Base-by-base conservation (phyloP, 1,284 basidiomycete species). In the Heimioporus retisporus region DNA sequence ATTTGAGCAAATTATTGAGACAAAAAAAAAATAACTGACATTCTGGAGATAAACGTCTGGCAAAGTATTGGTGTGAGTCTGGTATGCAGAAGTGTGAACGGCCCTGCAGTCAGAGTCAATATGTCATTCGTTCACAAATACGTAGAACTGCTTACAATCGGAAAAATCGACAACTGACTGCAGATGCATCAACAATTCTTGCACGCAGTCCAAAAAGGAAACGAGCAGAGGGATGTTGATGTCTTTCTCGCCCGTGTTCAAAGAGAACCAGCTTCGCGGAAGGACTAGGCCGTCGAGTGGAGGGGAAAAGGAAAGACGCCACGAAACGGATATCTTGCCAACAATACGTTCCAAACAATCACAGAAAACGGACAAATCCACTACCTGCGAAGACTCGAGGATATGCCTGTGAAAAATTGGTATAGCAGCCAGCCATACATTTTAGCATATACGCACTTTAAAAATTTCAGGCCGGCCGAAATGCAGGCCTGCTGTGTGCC, bases 191-290 rank as follows among this genome's bases (percentile, higher is more conserved):
- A 77, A 58, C 21, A 77, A 43, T 7, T 61, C 60, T 40, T 42
- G 59, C 21, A 77, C 61, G 14, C 18, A 40, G 15, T 63, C 56
- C 59, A 76, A 44, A 1, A 74, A 15, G 7, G 60, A 42, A 3
- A 61, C 11, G 3, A 71, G 40, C 44, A 69, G 35, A 70, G 21
- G 60, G 48, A 66, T 54, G 7, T 43, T 48, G 28, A 72, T 53
- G 2, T 74, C 59, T 56, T 73, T 75, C 44, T 78, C 66, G 0
- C 74, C 74, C 5, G 79, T 66, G 4, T 80, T 71, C 5, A 71
- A 72, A 6, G 78, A 61, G 16, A 87, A 65, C 86, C 86, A 89
- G 60, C 81, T 83, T 21, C 82, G 80, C 0, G 86, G 87, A 40
- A 89, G 77, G 4, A 82, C 82, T 21, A 85, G 69, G 16, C 81